Conservation (phyloP, 176 grass and related monocot genomes). For the Calamus simplicifolius region DNA sequence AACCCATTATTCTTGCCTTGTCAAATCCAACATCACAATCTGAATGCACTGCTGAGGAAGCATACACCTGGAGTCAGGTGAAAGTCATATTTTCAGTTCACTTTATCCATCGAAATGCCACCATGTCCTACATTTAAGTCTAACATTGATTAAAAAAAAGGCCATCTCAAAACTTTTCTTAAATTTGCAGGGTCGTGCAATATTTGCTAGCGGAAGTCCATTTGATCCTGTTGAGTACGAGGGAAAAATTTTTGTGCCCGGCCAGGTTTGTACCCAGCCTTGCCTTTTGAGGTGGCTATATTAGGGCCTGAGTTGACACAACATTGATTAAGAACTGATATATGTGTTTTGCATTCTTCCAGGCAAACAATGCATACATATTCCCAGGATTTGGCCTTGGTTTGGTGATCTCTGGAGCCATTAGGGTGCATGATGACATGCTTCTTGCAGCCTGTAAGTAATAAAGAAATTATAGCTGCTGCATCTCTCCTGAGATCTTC, state of each 20-base stretch:
- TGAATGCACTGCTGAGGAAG: conserved; percentile 93
- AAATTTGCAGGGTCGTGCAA: conserved; percentile 56
- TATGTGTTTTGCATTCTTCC: neutral
- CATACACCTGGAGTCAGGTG: conserved; percentile 83
- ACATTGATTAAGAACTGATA: neutral
- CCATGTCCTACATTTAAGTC: neutral
- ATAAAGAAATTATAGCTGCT: conserved; percentile 4
- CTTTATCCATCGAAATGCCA: neutral
- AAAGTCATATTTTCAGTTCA: conserved; percentile 3
- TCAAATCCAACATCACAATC: conserved; percentile 93
- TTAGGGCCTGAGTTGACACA: neutral
- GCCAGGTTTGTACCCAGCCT: conserved; percentile 61
- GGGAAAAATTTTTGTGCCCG: conserved; percentile 60
- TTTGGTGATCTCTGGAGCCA: conserved; percentile 73
- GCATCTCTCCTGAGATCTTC: neutral
- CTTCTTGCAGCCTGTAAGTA: conserved; percentile 97
- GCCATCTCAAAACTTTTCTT: conserved; percentile 4
- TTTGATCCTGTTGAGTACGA: conserved; percentile 79
- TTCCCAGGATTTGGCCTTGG: conserved; percentile 97
- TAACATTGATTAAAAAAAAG: neutral
- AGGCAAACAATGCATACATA: conserved; percentile 98
- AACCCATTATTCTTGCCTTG: conserved; percentile 70
- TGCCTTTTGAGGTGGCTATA: neutral
- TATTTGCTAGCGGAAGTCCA: conserved; percentile 99
- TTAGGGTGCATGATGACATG: conserved; percentile 87